These are phyloP conservation scores for Helminthosporium solani DNA, from an alignment of 2,329 filamentous ascomycete genomes.

Conservation along the genomic window DNA sequence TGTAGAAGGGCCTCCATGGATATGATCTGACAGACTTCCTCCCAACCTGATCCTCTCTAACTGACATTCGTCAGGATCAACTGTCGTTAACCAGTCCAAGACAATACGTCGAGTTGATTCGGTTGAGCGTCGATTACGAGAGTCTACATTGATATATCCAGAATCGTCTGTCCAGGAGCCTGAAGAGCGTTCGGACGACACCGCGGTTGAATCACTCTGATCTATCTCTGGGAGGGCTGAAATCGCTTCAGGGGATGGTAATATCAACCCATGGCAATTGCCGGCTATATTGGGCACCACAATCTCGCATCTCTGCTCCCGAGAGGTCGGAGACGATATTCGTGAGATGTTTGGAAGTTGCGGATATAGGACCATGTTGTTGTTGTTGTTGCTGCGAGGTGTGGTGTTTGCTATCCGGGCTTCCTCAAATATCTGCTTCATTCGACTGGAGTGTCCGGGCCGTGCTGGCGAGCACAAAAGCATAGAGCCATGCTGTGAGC, in stretches of 20 bases:
- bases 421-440: constrained; percentile 32
- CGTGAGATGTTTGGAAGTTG: constrained; percentile 27
- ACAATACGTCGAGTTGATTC: neutral
- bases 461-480: constrained; percentile 33
- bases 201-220: neutral
- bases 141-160: constrained; percentile 17
- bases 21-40: neutral
- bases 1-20: neutral
- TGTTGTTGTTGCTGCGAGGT: neutral
- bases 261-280: neutral
- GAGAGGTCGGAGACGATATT: constrained; percentile 7
- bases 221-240: constrained; percentile 4
- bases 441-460: constrained; percentile 27
- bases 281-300: neutral
- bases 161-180: constrained; percentile 34
- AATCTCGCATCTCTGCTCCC: neutral
- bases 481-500: constrained; percentile 16
- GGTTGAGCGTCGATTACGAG: neutral
- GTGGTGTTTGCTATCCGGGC: constrained; percentile 9
- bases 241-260: constrained; percentile 1
- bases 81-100: constrained; percentile 17
- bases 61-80: neutral
- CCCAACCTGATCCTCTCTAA: neutral
- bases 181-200: constrained; percentile 8
- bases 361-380: constrained; percentile 16